A percentile compares a stretch with the other conserved stretches of the same genome.
These are phyloP conservation scores for Pleurotus citrinopileatus DNA, from an alignment of 768 basidiomycete species.

Conservation along the genomic window DNA sequence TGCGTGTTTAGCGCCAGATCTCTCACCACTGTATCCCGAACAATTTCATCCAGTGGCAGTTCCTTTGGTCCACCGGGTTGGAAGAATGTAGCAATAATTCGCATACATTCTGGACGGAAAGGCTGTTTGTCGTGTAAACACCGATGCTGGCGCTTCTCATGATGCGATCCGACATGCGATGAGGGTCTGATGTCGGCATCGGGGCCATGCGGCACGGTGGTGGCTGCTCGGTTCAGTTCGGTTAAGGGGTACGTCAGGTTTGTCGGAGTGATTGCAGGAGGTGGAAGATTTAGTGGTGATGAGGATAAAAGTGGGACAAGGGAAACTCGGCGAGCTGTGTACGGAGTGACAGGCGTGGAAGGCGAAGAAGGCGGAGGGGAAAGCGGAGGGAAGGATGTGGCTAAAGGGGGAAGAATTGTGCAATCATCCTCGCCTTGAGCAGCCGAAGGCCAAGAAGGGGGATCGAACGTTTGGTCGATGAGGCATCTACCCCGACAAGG, in stretches of 20 bases:
- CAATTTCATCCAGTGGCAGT: constrained; percentile 20
- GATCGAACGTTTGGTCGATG: neutral
- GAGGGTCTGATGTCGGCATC: constrained; percentile 10
- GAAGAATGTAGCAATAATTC: constrained; percentile 29
- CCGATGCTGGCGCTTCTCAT: constrained; percentile 16
- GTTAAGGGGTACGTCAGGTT: neutral
- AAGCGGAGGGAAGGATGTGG: neutral
- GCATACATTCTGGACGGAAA: constrained; percentile 25
- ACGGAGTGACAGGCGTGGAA: constrained; percentile 7
- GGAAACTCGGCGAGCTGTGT: constrained; percentile 8
- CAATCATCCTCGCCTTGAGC: neutral
- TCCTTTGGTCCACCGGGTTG: constrained; percentile 26
- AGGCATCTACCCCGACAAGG: constrained; percentile 3
- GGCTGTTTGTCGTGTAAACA: constrained; percentile 10
- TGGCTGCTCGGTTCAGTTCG: constrained; percentile 9
- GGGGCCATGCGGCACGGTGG: constrained; percentile 5
- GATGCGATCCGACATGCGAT: constrained; percentile 10
- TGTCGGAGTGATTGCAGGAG: neutral
- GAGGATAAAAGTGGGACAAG: constrained; percentile 6
- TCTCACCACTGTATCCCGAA: constrained; percentile 25
- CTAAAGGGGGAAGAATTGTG: neutral
- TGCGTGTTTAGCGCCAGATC: constrained; percentile 28
- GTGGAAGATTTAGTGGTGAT: neutral
- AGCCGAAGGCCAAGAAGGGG: neutral
- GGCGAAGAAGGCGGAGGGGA: neutral